These are phyloP conservation scores for Suaeda aralocaspica DNA, from an alignment of 148 eudicot species.

Conservation along the genomic window DNA sequence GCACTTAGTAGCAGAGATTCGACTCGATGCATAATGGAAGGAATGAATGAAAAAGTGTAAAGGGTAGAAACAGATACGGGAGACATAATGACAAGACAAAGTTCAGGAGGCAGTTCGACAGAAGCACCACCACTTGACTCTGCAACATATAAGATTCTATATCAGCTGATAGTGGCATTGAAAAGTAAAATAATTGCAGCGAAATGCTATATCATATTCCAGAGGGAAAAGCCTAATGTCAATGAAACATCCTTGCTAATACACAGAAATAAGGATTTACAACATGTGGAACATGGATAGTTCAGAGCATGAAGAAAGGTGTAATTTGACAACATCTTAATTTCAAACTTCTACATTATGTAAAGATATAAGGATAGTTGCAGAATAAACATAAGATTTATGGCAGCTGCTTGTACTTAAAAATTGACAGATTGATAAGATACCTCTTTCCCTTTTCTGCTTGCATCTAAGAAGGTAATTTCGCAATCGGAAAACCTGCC, in stretches of 20 bases:
- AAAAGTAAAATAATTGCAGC: too few relatives aligned
- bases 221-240: too few relatives aligned
- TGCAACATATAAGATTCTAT: conserved; percentile 22
- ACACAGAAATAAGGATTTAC: too few relatives aligned
- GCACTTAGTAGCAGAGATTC: conserved; percentile 64
- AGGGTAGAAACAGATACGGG: conserved; percentile 56
- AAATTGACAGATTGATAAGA: background rate
- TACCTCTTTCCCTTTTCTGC: conserved; percentile 50
- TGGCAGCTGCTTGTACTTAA: too few relatives aligned
- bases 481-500: conserved; percentile 45
- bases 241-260: too few relatives aligned
- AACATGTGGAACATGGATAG: background rate
- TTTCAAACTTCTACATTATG: background rate
- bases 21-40: conserved; percentile 78
- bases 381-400: background rate
- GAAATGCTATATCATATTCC: too few relatives aligned
- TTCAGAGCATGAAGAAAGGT: background rate
- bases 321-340: background rate
- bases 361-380: background rate
- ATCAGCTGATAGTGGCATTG: background rate
- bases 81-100: conserved; percentile 62
- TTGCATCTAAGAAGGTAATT: conserved; percentile 52
- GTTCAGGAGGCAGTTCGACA: conserved; percentile 80
- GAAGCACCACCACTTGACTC: conserved; percentile 32
- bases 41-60: conserved; percentile 64